Evolutionary conservation across 192 early-diverging fungal species (phyloP).

Genomic region (Funneliformis geosporum): DNA sequence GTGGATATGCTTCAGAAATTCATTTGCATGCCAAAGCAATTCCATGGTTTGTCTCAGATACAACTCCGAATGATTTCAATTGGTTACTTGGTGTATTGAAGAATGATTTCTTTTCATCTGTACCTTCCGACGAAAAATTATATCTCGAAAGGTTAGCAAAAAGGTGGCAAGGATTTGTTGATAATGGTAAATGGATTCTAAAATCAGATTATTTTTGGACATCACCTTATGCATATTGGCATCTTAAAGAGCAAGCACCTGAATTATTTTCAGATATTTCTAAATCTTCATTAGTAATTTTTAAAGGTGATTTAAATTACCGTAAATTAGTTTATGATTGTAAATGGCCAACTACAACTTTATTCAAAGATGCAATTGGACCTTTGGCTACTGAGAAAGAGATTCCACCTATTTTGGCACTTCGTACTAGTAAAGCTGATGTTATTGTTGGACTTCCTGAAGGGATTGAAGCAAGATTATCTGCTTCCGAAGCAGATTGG

Average conservation of each 20-base stretch:
- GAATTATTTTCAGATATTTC: slow-evolving; percentile 63
- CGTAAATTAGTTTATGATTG: slow-evolving; percentile 93
- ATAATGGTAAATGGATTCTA: slow-evolving; percentile 65
- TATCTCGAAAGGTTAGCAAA: slow-evolving; percentile 54
- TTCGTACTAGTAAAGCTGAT: slow-evolving; percentile 91
- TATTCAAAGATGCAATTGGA: slow-evolving; percentile 85
- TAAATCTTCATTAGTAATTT: slow-evolving; percentile 71
- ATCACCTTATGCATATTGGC: slow-evolving; percentile 76
- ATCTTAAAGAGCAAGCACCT: slow-evolving; percentile 67
- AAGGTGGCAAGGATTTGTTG: slow-evolving; percentile 70
- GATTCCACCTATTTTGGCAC: slow-evolving; percentile 66
- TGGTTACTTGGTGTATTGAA: slow-evolving; percentile 55
- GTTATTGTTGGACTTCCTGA: slow-evolving; percentile 69
- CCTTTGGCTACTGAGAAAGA: slow-evolving; percentile 52
- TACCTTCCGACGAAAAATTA: slow-evolving; percentile 37
- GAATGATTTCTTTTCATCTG: slow-evolving; percentile 43
- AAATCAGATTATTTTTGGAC: slow-evolving; percentile 85
- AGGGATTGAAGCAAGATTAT: slow-evolving; percentile 58
- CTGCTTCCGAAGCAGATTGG: slow-evolving; percentile 57
- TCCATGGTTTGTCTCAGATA: slow-evolving; percentile 98
- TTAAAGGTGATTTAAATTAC: slow-evolving; percentile 98
- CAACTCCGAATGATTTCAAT: slow-evolving; percentile 79
- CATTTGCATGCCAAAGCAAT: slow-evolving; percentile 85
- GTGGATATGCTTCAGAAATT: slow-evolving; percentile 62
- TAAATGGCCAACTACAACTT: slow-evolving; percentile 79